These are phyloP conservation scores for Aureobasidium sp. DNA, from an alignment of 2,329 filamentous ascomycete genomes.

Conservation along the genomic window DNA sequence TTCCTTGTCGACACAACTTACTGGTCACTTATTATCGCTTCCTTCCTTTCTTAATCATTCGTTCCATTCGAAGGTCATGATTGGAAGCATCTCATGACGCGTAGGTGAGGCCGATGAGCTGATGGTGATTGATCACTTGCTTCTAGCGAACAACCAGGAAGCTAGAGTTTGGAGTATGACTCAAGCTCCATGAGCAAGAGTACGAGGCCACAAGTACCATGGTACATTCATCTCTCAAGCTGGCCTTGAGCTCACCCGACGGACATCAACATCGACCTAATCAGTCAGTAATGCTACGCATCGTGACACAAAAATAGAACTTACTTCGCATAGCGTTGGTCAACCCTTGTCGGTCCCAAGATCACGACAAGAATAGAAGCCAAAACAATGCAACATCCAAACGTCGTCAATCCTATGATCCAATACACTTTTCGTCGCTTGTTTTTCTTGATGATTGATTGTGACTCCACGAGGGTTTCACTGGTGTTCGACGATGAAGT, in stretches of 20 bases:
- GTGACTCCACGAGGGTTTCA: background rate
- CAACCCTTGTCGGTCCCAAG: background rate
- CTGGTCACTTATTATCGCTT: background rate
- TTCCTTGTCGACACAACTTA: background rate
- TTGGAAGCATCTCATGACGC: too few relatives aligned
- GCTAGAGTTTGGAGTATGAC: too few relatives aligned
- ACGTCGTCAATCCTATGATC: background rate
- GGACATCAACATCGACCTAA: background rate
- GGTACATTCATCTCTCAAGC: too few relatives aligned
- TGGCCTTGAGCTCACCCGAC: too few relatives aligned
- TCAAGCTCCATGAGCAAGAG: too few relatives aligned
- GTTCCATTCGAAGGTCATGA: too few relatives aligned
- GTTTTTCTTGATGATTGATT: background rate
- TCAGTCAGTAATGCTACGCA: background rate
- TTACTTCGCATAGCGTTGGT: background rate
- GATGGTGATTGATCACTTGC: too few relatives aligned
- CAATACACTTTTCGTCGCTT: background rate
- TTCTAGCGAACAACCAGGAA: too few relatives aligned
- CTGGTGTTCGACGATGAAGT: background rate
- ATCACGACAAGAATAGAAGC: background rate
- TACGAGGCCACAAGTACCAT: too few relatives aligned
- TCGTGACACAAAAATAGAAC: background rate
- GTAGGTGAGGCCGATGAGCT: too few relatives aligned
- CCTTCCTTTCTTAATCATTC: too few relatives aligned
- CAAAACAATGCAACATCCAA: background rate